These are phyloP conservation scores for Globisporangium solare DNA, from an alignment of 352 stramenopile genomes.

Conservation along the genomic window DNA sequence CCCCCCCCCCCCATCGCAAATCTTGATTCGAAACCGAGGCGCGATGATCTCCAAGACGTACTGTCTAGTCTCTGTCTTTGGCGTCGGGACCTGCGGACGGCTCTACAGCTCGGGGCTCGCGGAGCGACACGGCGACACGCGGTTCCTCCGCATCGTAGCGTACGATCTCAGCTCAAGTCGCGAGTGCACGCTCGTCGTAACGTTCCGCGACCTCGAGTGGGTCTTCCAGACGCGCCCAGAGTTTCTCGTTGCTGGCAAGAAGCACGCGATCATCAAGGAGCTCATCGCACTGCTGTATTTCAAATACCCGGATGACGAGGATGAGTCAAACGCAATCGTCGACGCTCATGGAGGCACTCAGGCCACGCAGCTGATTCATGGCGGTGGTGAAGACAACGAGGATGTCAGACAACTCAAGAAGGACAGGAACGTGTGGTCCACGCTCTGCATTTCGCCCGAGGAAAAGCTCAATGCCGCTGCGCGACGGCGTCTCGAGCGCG, in stretches of 20 bases:
- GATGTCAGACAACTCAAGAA: not conserved
- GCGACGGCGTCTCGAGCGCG: constrained; percentile 39
- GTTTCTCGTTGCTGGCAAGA: constrained; percentile 43
- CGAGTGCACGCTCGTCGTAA: constrained; percentile 29
- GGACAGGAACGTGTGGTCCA: constrained; percentile 3
- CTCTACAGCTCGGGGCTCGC: constrained; percentile 45
- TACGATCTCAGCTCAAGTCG: constrained; percentile 42
- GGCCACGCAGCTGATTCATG: no score
- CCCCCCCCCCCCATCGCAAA: constrained; percentile 13
- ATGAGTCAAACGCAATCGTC: not conserved
- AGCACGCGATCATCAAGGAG: constrained; percentile 44
- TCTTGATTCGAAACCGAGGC: constrained; percentile 44
- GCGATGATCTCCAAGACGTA: constrained; percentile 57
- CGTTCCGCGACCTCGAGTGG: constrained; percentile 50
- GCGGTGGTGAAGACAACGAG: not conserved
- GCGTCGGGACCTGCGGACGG: constrained; percentile 49
- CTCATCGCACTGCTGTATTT: constrained; percentile 64
- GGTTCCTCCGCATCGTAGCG: constrained; percentile 42
- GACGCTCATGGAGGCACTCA: no score
- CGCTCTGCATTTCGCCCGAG: constrained; percentile 38
- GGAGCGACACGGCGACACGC: constrained; percentile 22
- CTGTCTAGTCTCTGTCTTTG: constrained; percentile 54
- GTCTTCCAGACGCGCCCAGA: constrained; percentile 39
- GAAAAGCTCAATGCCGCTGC: constrained; percentile 41
- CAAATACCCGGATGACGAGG: constrained; percentile 28